Percentiles rank a stretch among this genome's conserved stretches.
phyloP scores from a whole-genome alignment of 192 early-diverging fungal species.

The Podila epigama region DNA sequence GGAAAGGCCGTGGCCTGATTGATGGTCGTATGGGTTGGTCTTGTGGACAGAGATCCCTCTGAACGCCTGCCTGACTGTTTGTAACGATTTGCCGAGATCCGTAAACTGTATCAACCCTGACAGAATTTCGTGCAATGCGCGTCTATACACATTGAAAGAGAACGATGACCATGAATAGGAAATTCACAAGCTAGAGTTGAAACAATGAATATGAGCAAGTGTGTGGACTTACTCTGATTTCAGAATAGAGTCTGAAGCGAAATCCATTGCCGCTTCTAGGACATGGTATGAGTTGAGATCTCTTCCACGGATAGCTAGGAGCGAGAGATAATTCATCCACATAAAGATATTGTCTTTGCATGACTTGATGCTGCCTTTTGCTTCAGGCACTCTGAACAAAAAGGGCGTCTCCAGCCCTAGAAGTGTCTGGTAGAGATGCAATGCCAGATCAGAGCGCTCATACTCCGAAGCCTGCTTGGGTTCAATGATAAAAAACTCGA shows the following conservation, averaged over 20 bases:
- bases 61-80: background rate
- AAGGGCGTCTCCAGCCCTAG: slow-evolving; percentile 16
- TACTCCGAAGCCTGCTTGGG: background rate
- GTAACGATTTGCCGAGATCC: background rate
- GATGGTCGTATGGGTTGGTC: slow-evolving; percentile 26
- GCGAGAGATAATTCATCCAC: slow-evolving; percentile 42
- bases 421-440: slow-evolving; percentile 16
- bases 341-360: slow-evolving; percentile 25
- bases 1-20: background rate
- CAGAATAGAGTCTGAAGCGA: slow-evolving; percentile 10
- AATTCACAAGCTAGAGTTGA: background rate
- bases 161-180: background rate
- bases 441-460: slow-evolving; percentile 5
- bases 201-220: background rate
- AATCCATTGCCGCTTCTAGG: slow-evolving; percentile 2
- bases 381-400: slow-evolving; percentile 3
- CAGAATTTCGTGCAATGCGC: slow-evolving; percentile 19
- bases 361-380: background rate
- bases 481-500: slow-evolving; percentile 9
- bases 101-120: slow-evolving; percentile 3
- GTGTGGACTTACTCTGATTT: slow-evolving; percentile 14
- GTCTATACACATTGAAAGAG: background rate
- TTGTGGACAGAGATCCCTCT: background rate
- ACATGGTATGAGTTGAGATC: background rate
- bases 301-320: slow-evolving; percentile 14